Conservation (phyloP, 108 stramenopile genomes). For the Discostella stelligeroides region DNA sequence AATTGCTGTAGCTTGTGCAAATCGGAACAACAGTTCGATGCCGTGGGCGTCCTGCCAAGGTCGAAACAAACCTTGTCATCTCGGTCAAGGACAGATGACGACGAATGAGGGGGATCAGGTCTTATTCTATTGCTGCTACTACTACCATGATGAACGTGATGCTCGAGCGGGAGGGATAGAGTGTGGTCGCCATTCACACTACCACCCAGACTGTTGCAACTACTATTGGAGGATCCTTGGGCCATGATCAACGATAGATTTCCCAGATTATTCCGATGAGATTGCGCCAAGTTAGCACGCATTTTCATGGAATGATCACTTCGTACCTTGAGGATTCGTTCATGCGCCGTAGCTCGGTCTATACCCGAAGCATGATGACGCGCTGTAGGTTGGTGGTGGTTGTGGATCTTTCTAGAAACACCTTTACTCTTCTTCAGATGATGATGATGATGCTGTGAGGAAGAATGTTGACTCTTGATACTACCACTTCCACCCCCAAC, state of each 20-base stretch:
- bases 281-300: constrained; percentile 29
- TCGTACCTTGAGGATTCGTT: constrained; percentile 29
- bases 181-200: neutral
- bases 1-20: constrained; percentile 5
- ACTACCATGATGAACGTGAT: constrained; percentile 12
- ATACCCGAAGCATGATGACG: constrained; percentile 22
- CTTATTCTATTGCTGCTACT: neutral
- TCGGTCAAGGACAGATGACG: neutral
- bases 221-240: neutral
- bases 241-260: constrained; percentile 10
- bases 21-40: constrained; percentile 31
- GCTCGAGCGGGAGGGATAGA: constrained; percentile 1
- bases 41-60: constrained; percentile 29
- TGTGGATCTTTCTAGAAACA: neutral
- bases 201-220: neutral
- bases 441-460: too few species aligned
- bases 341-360: constrained; percentile 43
- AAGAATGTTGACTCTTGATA: neutral
- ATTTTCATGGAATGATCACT: constrained; percentile 27
- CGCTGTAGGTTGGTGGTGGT: neutral
- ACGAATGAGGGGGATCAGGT: neutral
- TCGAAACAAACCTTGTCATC: neutral
- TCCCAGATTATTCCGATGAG: constrained; percentile 19
- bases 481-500: neutral
- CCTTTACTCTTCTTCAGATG: neutral